Evolutionary conservation across 2,329 filamentous ascomycete species (phyloP).

Genomic region (Knoxdaviesia proteae): DNA sequence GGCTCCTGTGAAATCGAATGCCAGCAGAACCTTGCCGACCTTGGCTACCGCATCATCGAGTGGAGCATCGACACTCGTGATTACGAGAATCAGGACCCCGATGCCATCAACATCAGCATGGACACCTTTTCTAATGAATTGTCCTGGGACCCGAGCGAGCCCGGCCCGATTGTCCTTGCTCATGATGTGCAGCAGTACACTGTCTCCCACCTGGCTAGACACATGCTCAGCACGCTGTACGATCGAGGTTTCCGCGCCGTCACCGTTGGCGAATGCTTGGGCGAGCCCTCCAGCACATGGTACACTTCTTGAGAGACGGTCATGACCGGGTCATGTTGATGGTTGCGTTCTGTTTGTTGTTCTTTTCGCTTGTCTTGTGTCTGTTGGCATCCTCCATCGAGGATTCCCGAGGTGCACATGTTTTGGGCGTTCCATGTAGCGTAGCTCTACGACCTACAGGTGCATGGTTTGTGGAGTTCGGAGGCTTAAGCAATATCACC

Average conservation of each 20-base stretch:
- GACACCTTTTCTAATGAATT: constrained; percentile 8
- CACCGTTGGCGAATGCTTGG: constrained; percentile 25
- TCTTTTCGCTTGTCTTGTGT: background rate
- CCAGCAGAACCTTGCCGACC: constrained; percentile 12
- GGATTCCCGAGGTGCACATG: too few species aligned
- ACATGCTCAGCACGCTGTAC: constrained; percentile 4
- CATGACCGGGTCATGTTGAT: background rate
- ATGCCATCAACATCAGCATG: constrained; percentile 26
- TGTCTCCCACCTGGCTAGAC: constrained; percentile 16
- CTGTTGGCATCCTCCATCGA: background rate
- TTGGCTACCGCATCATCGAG: constrained; percentile 35
- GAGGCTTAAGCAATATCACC: too few species aligned
- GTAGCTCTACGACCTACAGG: too few species aligned
- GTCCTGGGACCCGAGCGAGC: constrained; percentile 7
- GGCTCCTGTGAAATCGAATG: constrained; percentile 19
- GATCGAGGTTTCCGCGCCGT: constrained; percentile 5
- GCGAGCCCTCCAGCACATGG: constrained; percentile 30
- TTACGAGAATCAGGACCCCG: constrained; percentile 28
- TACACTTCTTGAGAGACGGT: constrained; percentile 13
- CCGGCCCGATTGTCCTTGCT: constrained; percentile 27
- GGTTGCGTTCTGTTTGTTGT: background rate
- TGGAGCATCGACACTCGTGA: constrained; percentile 41
- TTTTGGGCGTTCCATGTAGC: too few species aligned
- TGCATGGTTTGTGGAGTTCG: too few species aligned
- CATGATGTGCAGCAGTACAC: constrained; percentile 30